Evolutionary conservation across 208 protist species (phyloP).

Genomic region (Crithidia sp.): DNA sequence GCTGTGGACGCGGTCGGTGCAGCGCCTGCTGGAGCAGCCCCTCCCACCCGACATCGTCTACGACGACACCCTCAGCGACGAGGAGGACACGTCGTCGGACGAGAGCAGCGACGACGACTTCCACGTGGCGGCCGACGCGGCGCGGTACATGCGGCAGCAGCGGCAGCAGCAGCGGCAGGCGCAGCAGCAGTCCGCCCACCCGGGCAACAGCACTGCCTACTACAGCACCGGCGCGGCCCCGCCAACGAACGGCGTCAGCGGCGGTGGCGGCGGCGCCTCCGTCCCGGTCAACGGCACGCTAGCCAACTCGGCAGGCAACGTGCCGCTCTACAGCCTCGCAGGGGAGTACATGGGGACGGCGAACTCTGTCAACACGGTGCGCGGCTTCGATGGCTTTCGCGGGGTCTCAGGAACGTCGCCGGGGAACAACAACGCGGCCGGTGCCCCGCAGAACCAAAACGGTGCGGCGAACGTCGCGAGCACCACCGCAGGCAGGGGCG

Average conservation of each 20-base stretch:
- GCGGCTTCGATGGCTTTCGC: slow-evolving; percentile 15
- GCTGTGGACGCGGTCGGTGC: slow-evolving; percentile 82
- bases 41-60: slow-evolving; percentile 76
- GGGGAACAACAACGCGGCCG: slow-evolving; percentile 10
- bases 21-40: slow-evolving; percentile 68
- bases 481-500: neutral
- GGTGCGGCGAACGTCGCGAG: neutral
- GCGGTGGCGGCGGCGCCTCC: slow-evolving; percentile 15
- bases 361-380: slow-evolving; percentile 25
- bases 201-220: slow-evolving; percentile 21
- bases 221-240: slow-evolving; percentile 3
- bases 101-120: slow-evolving; percentile 56
- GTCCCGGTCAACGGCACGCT: slow-evolving; percentile 18
- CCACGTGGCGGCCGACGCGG: slow-evolving; percentile 30
- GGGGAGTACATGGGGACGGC: slow-evolving; percentile 26
- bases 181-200: slow-evolving; percentile 20
- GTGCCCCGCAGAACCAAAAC: neutral
- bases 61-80: slow-evolving; percentile 48
- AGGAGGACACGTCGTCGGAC: slow-evolving; percentile 38
- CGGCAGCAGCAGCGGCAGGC: slow-evolving; percentile 19
- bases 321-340: slow-evolving; percentile 24
- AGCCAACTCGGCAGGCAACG: slow-evolving; percentile 19
- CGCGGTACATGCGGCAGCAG: slow-evolving; percentile 36
- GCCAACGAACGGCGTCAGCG: neutral
- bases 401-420: slow-evolving; percentile 20